Base-by-base conservation (phyloP, 345 rosid genomes). In the Aethionema arabicum region DNA sequence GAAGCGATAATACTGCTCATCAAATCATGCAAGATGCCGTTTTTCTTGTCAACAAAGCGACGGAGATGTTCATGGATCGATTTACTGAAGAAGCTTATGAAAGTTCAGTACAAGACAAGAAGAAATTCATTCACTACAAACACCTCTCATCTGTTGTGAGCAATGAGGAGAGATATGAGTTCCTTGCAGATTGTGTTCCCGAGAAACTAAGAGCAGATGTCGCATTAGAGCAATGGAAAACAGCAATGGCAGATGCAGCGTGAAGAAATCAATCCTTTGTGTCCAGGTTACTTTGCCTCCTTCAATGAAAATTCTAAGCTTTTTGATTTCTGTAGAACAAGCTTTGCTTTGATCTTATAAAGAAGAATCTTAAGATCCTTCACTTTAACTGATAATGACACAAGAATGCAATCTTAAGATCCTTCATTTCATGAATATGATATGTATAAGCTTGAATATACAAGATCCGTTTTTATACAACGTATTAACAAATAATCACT, bases 141-240 rank as follows among this genome's bases (percentile, higher is more conserved):
- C 91, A 92, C 63, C 76, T 89, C 0, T 79, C 90, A 46, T 74
- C 86, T 3, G 86, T 79, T 43, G 88, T 88, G 27, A 56, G 72
- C 73, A 67, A 82, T 36, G 69, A 67, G 61, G 69, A 65, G 58
- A 79, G 81, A 79, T 88, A 84, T 8, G 92, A 88, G 70, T 91
- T 91, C 62, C 86, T 91, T 79, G 83, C 88, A 88, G 98, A 91
- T 76, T 79, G 72, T 56, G 90, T 86, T 70, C 98, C 96, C 38
- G 81, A 73, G 81, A 86, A 83, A 78, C 29, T 85, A 39, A 83
- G 79, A 68, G 88, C 85, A 11, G 80, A 72, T 57, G 81, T 72
- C 52, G 96, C 92, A 6, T 69, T 83, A 72, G 74, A 78, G 32
- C 80, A 78, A 58, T 74, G 74, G 61, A 68, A 76, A 50, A 55